These are phyloP conservation scores for Starmerella roubikii DNA, from an alignment of 805 yeast species.

Conservation along the genomic window DNA sequence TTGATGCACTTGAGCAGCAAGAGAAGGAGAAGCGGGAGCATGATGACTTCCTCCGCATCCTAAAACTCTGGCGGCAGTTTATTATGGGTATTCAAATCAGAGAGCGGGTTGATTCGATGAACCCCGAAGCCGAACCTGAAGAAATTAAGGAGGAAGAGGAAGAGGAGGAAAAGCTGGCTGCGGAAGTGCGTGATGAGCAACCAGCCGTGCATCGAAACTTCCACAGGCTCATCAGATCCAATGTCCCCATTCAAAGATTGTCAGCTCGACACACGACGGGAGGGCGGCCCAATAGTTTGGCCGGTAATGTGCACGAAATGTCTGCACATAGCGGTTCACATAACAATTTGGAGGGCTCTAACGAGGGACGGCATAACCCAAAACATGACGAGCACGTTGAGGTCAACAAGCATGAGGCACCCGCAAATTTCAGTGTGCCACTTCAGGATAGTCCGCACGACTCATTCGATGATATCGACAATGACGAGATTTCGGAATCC, in stretches of 20 bases:
- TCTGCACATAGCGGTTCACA: no score
- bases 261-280: no score
- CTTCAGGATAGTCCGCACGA: no score
- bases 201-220: neutral
- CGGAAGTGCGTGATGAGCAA: no score
- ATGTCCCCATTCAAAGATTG: neutral
- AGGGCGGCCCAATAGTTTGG: no score
- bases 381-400: no score
- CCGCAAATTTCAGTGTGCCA: no score
- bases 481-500: conserved; percentile 33
- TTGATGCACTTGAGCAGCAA: conserved; percentile 36
- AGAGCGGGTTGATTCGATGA: conserved; percentile 21
- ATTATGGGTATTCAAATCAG: conserved; percentile 24
- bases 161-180: neutral
- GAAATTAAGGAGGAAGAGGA: neutral
- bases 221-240: neutral
- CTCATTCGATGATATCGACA: conserved; percentile 14
- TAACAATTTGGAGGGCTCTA: no score
- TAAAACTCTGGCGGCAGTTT: conserved; percentile 27
- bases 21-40: conserved; percentile 23
- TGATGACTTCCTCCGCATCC: conserved; percentile 22
- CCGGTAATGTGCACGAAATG: no score
- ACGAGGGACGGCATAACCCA: no score
- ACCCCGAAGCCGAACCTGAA: conserved; percentile 4
- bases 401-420: no score